These are phyloP conservation scores for Talaromyces sp. DNA, from an alignment of 2,329 filamentous ascomycete species.

Conservation along the genomic window DNA sequence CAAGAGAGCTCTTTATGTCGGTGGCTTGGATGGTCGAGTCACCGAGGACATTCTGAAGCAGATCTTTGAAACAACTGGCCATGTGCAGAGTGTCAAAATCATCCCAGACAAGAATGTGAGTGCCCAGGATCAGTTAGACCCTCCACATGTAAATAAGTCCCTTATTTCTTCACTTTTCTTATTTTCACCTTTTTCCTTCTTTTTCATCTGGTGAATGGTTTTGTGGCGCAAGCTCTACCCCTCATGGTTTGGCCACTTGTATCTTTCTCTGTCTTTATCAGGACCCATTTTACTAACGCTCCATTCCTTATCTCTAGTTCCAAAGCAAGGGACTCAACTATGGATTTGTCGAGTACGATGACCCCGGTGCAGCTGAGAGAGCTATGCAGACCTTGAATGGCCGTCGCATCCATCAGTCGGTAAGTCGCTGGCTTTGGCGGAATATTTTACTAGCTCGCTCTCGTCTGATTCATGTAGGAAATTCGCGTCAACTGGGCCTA, in stretches of 20 bases:
- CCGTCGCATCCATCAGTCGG: conserved; percentile 88
- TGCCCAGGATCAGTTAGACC: conserved; percentile 21
- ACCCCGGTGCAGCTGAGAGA: conserved; percentile 90
- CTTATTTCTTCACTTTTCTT: neutral
- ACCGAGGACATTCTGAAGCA: conserved; percentile 95
- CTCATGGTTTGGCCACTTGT: neutral
- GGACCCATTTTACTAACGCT: neutral
- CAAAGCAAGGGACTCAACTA: conserved; percentile 98
- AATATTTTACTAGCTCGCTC: neutral
- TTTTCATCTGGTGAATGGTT: neutral
- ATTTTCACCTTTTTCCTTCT: neutral
- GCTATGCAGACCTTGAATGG: conserved; percentile 97
- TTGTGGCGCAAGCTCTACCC: neutral
- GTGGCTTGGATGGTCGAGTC: conserved; percentile 88
- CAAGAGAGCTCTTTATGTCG: conserved; percentile 95
- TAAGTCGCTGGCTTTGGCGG: conserved; percentile 45
- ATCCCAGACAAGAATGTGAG: conserved; percentile 99
- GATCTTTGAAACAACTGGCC: conserved; percentile 97
- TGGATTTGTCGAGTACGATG: conserved; percentile 97
- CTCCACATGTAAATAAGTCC: neutral
- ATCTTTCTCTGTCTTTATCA: neutral
- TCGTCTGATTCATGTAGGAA: conserved; percentile 57
- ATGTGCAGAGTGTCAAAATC: conserved; percentile 98
- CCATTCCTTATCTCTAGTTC: conserved; percentile 25
- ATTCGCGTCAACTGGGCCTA: conserved; percentile 99